A percentile compares a stretch with the other conserved stretches of the same genome.
Evolutionary conservation across 768 basidiomycete species (phyloP).

Genomic region (Leccinum fibrillosum): DNA sequence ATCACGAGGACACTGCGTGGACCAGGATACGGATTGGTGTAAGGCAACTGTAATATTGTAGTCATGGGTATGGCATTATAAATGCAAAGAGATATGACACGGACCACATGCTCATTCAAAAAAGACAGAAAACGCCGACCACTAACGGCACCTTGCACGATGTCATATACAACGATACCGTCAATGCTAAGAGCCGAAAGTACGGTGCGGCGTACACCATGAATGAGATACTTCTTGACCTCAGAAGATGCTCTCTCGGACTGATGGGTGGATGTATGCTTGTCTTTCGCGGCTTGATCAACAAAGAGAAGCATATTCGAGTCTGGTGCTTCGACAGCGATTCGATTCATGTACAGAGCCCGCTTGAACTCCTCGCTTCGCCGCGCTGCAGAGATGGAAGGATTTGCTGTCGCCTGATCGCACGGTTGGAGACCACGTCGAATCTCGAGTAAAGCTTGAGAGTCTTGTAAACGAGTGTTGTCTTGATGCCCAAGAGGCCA

Average conservation of each 20-base stretch:
- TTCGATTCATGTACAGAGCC: not conserved
- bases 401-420: not conserved
- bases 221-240: not conserved
- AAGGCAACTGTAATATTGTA: not conserved
- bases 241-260: not conserved
- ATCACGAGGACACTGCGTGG: too few species aligned
- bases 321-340: not conserved
- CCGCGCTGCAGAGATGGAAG: not conserved
- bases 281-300: not conserved
- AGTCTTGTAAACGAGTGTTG: not conserved
- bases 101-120: not conserved
- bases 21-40: not conserved
- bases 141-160: not conserved
- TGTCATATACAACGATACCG: not conserved
- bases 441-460: not conserved
- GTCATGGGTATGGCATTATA: not conserved
- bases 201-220: not conserved
- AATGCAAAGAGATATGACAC: not conserved
- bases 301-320: not conserved
- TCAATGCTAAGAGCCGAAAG: not conserved
- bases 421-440: not conserved
- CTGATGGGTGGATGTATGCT: not conserved
- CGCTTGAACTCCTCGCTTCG: not conserved
- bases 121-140: not conserved
- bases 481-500: not conserved